A percentile compares a stretch with the other conserved stretches of the same genome.
Evolutionary conservation across 768 basidiomycete genomes (phyloP).

Genomic region (Clavaria fumosa): DNA sequence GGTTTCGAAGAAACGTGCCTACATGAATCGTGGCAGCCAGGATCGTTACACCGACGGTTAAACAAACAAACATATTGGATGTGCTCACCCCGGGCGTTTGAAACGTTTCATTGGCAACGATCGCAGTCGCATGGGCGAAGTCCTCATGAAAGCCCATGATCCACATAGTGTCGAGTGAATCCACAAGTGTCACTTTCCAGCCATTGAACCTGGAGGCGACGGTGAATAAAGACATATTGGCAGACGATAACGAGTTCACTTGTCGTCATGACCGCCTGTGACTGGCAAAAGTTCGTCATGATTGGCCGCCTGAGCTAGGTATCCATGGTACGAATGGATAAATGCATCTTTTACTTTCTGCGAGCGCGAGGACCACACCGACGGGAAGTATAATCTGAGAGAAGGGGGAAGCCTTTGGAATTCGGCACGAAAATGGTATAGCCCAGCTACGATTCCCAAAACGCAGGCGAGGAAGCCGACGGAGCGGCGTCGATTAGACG

Average conservation of each 20-base stretch:
- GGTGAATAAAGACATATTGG: not conserved
- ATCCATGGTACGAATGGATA: constrained; percentile 43
- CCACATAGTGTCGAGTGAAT: constrained; percentile 70
- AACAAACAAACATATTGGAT: not conserved
- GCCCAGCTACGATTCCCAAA: too few species aligned
- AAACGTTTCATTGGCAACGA: constrained; percentile 32
- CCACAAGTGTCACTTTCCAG: constrained; percentile 51
- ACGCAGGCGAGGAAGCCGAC: too few species aligned
- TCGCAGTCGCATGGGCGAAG: constrained; percentile 41
- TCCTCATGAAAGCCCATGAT: constrained; percentile 64
- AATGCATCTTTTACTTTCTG: constrained; percentile 41
- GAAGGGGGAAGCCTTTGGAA: too few species aligned
- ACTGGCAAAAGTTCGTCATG: constrained; percentile 44
- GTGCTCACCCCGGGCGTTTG: constrained; percentile 17
- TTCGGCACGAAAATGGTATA: too few species aligned
- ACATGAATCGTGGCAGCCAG: too few species aligned
- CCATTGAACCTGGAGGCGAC: constrained; percentile 25
- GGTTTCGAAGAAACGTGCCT: constrained; percentile 54
- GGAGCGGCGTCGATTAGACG: too few species aligned
- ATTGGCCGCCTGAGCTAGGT: constrained; percentile 33
- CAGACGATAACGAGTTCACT: not conserved
- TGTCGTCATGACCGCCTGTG: constrained; percentile 23
- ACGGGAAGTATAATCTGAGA: too few species aligned
- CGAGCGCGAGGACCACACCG: constrained; percentile 36
- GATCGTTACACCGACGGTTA: constrained; percentile 10